Evolutionary conservation across 2,329 filamentous ascomycete species (phyloP).

Genomic region (Ambrosiella beaveri): DNA sequence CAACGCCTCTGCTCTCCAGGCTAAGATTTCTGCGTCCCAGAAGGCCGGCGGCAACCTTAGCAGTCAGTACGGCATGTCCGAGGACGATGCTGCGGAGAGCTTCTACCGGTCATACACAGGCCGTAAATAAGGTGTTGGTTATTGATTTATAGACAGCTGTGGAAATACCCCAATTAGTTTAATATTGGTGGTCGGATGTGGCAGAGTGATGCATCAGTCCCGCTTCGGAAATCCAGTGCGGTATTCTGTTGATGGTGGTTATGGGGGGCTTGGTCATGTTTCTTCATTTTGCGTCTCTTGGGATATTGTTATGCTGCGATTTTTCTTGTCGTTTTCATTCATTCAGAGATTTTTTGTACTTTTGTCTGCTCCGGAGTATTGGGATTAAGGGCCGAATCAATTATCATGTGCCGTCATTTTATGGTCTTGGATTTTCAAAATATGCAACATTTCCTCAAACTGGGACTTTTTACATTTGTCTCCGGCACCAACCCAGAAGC

Average conservation of each 20-base stretch:
- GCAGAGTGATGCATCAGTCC: neutral
- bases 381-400: slow-evolving; percentile 4
- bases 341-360: neutral
- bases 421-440: neutral
- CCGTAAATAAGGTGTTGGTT: slow-evolving; percentile 31
- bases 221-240: neutral
- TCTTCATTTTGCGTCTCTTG: neutral
- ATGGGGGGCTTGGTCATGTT: neutral
- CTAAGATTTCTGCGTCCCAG: slow-evolving; percentile 68
- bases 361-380: slow-evolving; percentile 4
- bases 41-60: slow-evolving; percentile 52
- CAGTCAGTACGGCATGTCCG: slow-evolving; percentile 38
- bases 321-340: slow-evolving; percentile 1
- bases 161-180: neutral
- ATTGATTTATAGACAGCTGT: neutral
- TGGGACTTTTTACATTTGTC: neutral
- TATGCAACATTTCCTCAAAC: neutral
- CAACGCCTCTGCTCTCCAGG: slow-evolving; percentile 62
- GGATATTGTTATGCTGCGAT: neutral
- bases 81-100: slow-evolving; percentile 62
- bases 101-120: slow-evolving; percentile 84
- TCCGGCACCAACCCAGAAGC: neutral
- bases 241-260: neutral
- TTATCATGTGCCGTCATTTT: neutral
- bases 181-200: neutral